Base-by-base conservation (phyloP, 805 yeast species). In the Saccharomyces paradoxus region DNA sequence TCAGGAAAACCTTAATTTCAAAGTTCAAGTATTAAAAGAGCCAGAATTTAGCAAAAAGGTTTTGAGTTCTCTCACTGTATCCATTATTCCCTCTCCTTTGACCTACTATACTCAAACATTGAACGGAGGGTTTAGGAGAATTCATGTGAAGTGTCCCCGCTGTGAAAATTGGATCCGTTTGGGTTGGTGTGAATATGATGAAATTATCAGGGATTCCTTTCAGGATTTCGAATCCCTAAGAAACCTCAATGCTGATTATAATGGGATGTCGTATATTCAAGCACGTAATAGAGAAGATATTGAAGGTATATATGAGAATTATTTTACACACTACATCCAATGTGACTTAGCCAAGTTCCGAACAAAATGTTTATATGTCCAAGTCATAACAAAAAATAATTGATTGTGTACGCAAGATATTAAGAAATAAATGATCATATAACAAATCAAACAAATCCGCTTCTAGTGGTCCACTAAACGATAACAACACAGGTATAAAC, bases 291-390 rank as follows among this genome's bases (percentile, higher is more conserved):
- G 61, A 48, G 37, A 47, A 17, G 22, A 50, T 4, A 56, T 55
- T 13, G 62, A 58, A 50, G 65, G 64, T 8, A 50, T 62, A 30
- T 61, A 60, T 30, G 65, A 61, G 37, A 61, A 61, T 46, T 62
- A 57, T 50, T 58, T 58, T 30, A 49, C 46, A n/a, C 65, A 60
- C 46, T 60, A 58, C 29, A 50, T 59, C 44, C 55, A 55, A 30
- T 58, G 62, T 30, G 52, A 51, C 41, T 53, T 48, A 26, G 41
- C 53, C 22, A 49, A 28, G 31, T 54, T 52, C 46, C 54, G 50
- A 27, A 46, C 48, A 13, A 51, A 52, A 32, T 55, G 57, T 30
- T 13, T 55, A 22, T 55, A 52, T 29, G 51, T 55, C 13, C 48
- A 55, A 44, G 14, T 55, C 1, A 44, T 46, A 46, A 46, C 46